Base-by-base conservation (phyloP, 176 grass and related monocot species). In the Rhipidocladum racemiflorum region DNA sequence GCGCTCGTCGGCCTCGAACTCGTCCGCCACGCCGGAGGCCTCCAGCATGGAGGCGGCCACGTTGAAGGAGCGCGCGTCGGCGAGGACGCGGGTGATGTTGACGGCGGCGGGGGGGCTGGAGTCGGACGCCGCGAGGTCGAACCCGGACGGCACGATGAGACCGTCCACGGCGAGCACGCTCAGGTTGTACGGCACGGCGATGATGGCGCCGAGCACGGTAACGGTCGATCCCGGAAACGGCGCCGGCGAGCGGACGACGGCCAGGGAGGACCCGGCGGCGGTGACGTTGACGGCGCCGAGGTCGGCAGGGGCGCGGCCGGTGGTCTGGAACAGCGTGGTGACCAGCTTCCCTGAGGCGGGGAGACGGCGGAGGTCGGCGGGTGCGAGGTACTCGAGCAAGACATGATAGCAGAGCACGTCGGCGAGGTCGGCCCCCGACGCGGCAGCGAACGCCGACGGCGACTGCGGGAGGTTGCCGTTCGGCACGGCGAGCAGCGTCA, bases 351-450 rank as follows among this genome's bases (percentile, higher is more conserved):
- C 89, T 28, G 83, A 55, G 28, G 91, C 21, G 4, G 91, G 78
- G 1, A 97, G 38, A 32, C 88, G 91, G 67, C 76, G 88, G 81
- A 97, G 86, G 68, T 97, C 91, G 34, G 94, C 46, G 68, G 83
- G 84, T 48, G 81, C 48, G 42, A 97, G 89, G 86, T 93, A 97
- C 84, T 97, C 94, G 56, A 97, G 88, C 9, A 97, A 89, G 40
- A 97, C 87, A 89, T 97, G 94, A 86, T 97, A 97, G 40, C 91
- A 91, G 34, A 97, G 86, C 38, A 97, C 88, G 88, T 93, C 94
- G 46, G 91, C 84, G 61, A 97, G 45, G 83, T 93, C 93, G 62
- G 88, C 88, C 12, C 90, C 86, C 0, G 84, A 76, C 18, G 89
- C 68, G 4, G 87, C 74, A 20, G 82, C 83, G 87, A 80, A 86